Percentiles rank a stretch among this genome's conserved stretches.
These are phyloP conservation scores for Thalassiosira exigua DNA, from an alignment of 352 stramenopile species.

Conservation along the genomic window DNA sequence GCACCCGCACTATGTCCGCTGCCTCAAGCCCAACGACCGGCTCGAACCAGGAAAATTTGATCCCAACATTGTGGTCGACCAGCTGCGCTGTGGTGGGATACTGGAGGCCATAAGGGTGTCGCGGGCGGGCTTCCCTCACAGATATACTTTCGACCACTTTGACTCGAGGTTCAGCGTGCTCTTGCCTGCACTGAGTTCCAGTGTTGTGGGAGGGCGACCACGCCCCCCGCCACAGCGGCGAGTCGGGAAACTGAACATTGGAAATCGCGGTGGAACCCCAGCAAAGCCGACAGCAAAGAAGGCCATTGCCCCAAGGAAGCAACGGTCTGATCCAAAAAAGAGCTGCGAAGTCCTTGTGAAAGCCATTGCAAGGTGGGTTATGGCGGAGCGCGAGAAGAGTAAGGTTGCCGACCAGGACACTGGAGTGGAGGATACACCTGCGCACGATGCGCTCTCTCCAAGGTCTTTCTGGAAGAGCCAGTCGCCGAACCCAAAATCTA, in stretches of 20 bases:
- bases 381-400: conserved; percentile 30
- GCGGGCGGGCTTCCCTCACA: conserved; percentile 93
- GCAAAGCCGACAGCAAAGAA: conserved; percentile 23
- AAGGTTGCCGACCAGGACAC: background rate
- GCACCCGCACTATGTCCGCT: conserved; percentile 95
- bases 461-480: conserved; percentile 50
- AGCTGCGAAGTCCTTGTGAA: conserved; percentile 35
- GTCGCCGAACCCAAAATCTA: conserved; percentile 8
- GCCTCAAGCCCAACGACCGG: conserved; percentile 96
- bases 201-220: conserved; percentile 19
- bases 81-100: conserved; percentile 93
- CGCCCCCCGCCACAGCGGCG: background rate
- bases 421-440: background rate
- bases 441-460: conserved; percentile 17
- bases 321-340: conserved; percentile 37
- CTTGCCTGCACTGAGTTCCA: conserved; percentile 44
- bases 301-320: conserved; percentile 16
- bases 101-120: conserved; percentile 95
- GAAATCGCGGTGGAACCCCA: background rate
- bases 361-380: conserved; percentile 37
- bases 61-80: conserved; percentile 90
- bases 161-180: conserved; percentile 76
- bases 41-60: conserved; percentile 88
- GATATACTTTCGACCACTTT: conserved; percentile 93
- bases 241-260: conserved; percentile 25